Evolutionary conservation across 805 yeast genomes (phyloP).

Genomic region (Deakozyma indianensis): DNA sequence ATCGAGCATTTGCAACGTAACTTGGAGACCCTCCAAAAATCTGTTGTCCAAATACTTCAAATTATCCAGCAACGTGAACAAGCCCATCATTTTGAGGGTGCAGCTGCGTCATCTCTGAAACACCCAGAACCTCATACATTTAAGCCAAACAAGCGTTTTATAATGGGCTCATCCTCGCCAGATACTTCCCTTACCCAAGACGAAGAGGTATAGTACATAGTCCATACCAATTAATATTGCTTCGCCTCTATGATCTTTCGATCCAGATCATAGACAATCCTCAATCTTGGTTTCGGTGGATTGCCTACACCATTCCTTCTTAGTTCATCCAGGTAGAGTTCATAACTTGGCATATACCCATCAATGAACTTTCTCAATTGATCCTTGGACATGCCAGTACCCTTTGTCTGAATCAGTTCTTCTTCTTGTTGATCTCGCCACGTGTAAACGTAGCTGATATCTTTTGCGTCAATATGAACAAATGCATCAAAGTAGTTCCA

Average conservation of each 20-base stretch:
- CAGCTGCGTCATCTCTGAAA: background rate
- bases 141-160: background rate
- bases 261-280: background rate
- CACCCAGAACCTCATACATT: background rate
- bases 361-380: constrained; percentile 58
- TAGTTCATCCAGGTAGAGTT: constrained; percentile 30
- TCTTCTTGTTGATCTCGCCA: constrained; percentile 77
- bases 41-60: background rate
- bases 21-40: background rate
- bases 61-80: background rate
- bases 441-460: constrained; percentile 45
- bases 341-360: constrained; percentile 78
- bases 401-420: constrained; percentile 34
- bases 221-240: too few relatives aligned
- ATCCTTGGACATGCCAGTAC: constrained; percentile 68
- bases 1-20: background rate
- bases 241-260: background rate
- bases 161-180: background rate
- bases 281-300: background rate
- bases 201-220: background rate
- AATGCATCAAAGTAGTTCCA: constrained; percentile 51
- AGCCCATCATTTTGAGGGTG: background rate
- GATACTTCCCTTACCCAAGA: background rate
- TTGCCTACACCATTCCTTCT: background rate
- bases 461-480: constrained; percentile 45